A percentile compares a stretch with the other conserved stretches of the same genome.
Evolutionary conservation across 2,329 filamentous ascomycete genomes (phyloP).

Genomic region (Hypoxylon sp.): DNA sequence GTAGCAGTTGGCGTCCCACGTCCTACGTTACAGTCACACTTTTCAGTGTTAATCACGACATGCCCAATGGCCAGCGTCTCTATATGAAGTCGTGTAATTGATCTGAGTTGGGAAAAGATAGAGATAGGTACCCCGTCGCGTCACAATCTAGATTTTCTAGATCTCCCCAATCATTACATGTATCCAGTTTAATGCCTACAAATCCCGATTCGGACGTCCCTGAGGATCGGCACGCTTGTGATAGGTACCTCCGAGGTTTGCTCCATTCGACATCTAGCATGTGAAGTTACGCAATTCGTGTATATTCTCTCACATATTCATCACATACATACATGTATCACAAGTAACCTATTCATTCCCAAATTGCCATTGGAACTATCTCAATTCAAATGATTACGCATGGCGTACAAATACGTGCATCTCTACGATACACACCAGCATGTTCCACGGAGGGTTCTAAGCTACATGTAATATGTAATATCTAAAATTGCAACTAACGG

Average conservation of each 20-base stretch:
- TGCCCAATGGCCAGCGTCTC: too few relatives aligned
- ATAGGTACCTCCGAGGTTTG: not conserved
- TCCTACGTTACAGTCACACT: not conserved
- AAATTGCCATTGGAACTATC: not conserved
- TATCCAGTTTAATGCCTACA: not conserved
- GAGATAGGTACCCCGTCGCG: not conserved
- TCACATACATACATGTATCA: not conserved
- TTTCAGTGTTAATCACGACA: too few relatives aligned
- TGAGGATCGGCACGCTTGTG: not conserved
- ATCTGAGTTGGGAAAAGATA: too few relatives aligned
- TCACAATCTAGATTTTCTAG: not conserved
- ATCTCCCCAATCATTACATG: not conserved
- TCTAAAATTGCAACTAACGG: not conserved
- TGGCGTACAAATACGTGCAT: not conserved
- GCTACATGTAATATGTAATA: not conserved
- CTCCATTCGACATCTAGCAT: conserved; percentile 1
- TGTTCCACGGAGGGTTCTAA: not conserved
- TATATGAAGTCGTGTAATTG: too few relatives aligned
- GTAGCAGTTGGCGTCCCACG: not conserved
- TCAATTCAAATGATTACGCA: not conserved
- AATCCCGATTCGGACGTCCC: not conserved
- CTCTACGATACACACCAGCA: not conserved
- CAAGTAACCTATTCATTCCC: not conserved
- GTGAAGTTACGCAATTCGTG: not conserved
- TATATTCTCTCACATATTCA: not conserved